Evolutionary conservation across 1,284 basidiomycete species (phyloP), one percentile per base, ranked within the genome.

Genomic region (Sanguinoderma infundibulare): DNA sequence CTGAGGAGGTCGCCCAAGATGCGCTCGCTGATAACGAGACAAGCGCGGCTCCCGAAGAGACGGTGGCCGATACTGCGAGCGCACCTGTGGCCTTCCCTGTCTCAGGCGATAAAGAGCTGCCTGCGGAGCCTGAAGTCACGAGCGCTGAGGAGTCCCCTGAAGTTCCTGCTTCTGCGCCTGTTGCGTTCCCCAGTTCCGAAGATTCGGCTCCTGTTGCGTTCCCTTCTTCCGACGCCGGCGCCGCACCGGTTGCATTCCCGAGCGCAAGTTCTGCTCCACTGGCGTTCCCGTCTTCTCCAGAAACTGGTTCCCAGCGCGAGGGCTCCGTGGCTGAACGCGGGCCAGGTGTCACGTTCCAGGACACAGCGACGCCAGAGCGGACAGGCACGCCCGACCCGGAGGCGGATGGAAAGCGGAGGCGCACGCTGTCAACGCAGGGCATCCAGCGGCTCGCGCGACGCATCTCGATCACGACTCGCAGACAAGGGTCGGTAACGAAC

Each of bases 381-480:
- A 82, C 81, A 49, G 85, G 83, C 28, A 86, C 89, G 17, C 85
- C 91, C 7, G 89, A 91, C 69, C 82, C 83, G 1, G 88, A 89
- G 2, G 71, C 82, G n/a, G 90, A 91, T 68, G 85, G 85, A 51
- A 92, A 91, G 78, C 81, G 89, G 60, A 90, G 88, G 71, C 83
- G 90, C 28, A 91, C 73, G 55, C 59, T 90, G 59, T 87, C 90
- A 12, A 90, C 90, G 26, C 91, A 93, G 74, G 93, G 93, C 70
- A 90, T 93, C 79, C 90, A 92, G 73, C 83, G 89, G 32, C 73
- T 93, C 46, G 91, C 91, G 20, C 79, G 90, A 57, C 81, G 86
- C 63, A 87, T 93, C 59, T 92, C 91, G 14, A 73, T 91, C 39
- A 85, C 84, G 0, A 83, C 85, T 1, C 81, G 83, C 47, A 83